These are phyloP conservation scores for Lycium barbarum DNA, from an alignment of 257 asterid genomes.

Conservation along the genomic window DNA sequence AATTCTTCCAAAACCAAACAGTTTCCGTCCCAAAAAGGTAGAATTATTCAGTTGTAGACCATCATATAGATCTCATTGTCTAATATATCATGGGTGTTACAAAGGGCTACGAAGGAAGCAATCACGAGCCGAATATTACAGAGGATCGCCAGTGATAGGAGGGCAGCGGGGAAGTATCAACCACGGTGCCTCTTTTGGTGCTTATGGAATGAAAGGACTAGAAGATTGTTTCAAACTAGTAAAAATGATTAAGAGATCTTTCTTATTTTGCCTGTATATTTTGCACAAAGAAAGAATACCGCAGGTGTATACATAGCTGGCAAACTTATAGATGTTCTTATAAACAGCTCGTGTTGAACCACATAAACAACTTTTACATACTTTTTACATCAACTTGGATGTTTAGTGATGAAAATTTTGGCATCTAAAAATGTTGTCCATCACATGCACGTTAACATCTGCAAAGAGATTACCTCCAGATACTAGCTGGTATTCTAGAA, in stretches of 20 bases:
- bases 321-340: not conserved
- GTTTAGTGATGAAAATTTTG: not conserved
- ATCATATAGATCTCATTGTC: not conserved
- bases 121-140: not conserved
- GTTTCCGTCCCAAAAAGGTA: not conserved
- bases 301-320: not conserved
- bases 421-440: too few relatives aligned
- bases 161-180: not conserved
- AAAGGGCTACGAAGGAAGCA: not conserved
- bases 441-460: not conserved
- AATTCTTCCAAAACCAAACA: not conserved
- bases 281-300: not conserved
- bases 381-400: not conserved
- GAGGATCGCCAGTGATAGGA: not conserved
- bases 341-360: too few relatives aligned
- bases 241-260: not conserved
- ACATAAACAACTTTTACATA: not conserved
- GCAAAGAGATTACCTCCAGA: not conserved
- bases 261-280: too few relatives aligned
- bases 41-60: not conserved
- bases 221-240: not conserved
- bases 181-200: not conserved
- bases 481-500: not conserved
- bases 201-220: not conserved
- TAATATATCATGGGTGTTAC: not conserved